Conservation (phyloP, 192 early-diverging fungal genomes). For the Coemansia sp. region DNA sequence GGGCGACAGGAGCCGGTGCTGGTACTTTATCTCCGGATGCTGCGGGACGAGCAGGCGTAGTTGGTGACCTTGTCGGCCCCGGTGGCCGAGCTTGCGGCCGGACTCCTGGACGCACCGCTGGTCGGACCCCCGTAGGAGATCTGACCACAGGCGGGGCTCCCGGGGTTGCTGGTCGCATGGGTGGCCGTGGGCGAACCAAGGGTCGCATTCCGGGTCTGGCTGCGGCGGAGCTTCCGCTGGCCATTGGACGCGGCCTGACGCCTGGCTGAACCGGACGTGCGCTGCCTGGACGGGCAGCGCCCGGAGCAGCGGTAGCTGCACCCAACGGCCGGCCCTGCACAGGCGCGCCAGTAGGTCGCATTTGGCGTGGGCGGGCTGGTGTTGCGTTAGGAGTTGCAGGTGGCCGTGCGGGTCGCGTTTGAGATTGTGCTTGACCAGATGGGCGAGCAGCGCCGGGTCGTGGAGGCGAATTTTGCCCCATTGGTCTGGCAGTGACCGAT, state of each 20-base stretch:
- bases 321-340: background rate
- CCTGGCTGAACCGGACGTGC: background rate
- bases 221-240: background rate
- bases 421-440: background rate
- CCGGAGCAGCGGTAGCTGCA: background rate
- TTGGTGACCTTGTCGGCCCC: background rate
- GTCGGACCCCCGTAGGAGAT: conserved; percentile 10
- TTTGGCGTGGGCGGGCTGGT: conserved; percentile 9
- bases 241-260: conserved; percentile 23
- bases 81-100: conserved; percentile 12
- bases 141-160: conserved; percentile 3
- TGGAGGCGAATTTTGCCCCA: background rate
- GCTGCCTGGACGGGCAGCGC: background rate
- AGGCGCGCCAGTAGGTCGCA: conserved; percentile 3
- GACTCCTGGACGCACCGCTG: conserved; percentile 15
- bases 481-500: background rate
- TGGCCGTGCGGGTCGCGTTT: conserved; percentile 2
- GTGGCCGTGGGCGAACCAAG: conserved; percentile 13
- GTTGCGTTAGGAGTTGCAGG: background rate
- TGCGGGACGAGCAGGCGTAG: conserved; percentile 1
- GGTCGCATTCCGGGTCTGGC: conserved; percentile 25
- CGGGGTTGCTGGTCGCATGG: conserved; percentile 9
- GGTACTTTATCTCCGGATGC: conserved; percentile 3
- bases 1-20: background rate
- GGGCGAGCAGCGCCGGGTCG: conserved; percentile 6